Conservation (phyloP, 768 basidiomycete genomes). For the Tricholomella constricta region DNA sequence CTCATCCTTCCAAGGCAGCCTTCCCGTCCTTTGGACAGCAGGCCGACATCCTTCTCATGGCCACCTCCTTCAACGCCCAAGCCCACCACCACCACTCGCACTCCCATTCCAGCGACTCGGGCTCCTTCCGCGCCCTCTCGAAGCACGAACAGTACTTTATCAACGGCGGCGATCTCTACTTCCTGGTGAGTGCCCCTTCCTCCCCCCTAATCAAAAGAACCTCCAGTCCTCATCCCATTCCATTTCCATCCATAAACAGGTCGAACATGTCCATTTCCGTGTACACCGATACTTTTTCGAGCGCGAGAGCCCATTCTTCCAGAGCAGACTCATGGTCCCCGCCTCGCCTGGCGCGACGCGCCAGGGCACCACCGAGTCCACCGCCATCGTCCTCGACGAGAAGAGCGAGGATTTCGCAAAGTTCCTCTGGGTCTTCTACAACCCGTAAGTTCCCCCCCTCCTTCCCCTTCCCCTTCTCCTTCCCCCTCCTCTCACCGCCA, state of each 20-base stretch:
- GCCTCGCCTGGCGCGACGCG: constrained; percentile 33
- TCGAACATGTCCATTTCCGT: constrained; percentile 52
- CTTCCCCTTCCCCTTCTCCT: not conserved
- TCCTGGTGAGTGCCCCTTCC: constrained; percentile 43
- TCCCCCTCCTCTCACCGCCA: not conserved
- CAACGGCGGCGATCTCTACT: constrained; percentile 50
- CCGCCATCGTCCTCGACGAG: constrained; percentile 46
- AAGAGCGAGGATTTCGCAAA: constrained; percentile 40
- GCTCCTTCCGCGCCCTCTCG: constrained; percentile 25
- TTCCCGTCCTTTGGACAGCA: constrained; percentile 30
- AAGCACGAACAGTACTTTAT: constrained; percentile 47
- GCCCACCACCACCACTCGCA: not conserved
- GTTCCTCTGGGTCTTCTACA: constrained; percentile 61
- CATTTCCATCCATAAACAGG: constrained; percentile 41
- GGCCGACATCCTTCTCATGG: constrained; percentile 22
- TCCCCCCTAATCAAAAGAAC: constrained; percentile 27
- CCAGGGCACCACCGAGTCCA: constrained; percentile 37
- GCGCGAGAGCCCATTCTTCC: constrained; percentile 50
- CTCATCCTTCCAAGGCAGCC: constrained; percentile 13
- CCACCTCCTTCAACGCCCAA: not conserved
- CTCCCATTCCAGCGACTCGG: constrained; percentile 13
- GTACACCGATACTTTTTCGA: constrained; percentile 60
- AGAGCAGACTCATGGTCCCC: constrained; percentile 32
- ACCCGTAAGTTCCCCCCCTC: constrained; percentile 40
- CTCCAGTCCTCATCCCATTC: not conserved